These are phyloP conservation scores for Didymella lethalis DNA, from an alignment of 2,329 filamentous ascomycete species.

Conservation along the genomic window DNA sequence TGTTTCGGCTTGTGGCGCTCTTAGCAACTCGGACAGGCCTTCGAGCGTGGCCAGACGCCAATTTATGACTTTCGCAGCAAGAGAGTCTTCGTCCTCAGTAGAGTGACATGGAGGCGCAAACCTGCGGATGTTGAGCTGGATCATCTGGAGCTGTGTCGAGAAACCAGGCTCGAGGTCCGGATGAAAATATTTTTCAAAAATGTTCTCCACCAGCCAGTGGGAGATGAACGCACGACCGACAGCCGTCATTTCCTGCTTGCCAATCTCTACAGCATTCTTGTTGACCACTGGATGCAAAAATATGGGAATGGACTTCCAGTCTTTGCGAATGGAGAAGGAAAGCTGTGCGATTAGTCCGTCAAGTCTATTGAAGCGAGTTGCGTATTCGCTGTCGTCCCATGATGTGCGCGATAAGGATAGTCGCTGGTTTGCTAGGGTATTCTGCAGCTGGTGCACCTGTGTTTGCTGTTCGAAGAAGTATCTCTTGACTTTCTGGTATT, in stretches of 20 bases:
- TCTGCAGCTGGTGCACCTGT: slow-evolving; percentile 93
- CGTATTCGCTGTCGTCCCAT: slow-evolving; percentile 94
- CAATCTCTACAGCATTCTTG: slow-evolving; percentile 81
- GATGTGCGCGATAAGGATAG: slow-evolving; percentile 93
- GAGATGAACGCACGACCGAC: slow-evolving; percentile 89
- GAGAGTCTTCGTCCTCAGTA: slow-evolving; percentile 86
- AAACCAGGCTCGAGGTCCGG: slow-evolving; percentile 80
- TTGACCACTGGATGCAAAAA: slow-evolving; percentile 86
- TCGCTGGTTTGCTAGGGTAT: slow-evolving; percentile 95
- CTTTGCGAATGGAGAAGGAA: slow-evolving; percentile 94
- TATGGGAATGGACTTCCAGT: slow-evolving; percentile 81
- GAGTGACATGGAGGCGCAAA: slow-evolving; percentile 77
- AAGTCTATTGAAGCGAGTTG: slow-evolving; percentile 84
- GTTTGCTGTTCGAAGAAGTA: slow-evolving; percentile 93
- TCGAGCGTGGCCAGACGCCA: slow-evolving; percentile 96
- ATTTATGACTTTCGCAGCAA: slow-evolving; percentile 84
- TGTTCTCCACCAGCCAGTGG: slow-evolving; percentile 87
- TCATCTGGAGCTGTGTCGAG: slow-evolving; percentile 80
- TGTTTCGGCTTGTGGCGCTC: slow-evolving; percentile 69
- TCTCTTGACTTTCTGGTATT: slow-evolving; percentile 98
- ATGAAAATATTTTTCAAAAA: slow-evolving; percentile 93
- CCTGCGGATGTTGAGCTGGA: slow-evolving; percentile 86
- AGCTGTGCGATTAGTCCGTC: slow-evolving; percentile 95
- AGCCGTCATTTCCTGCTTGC: slow-evolving; percentile 97
- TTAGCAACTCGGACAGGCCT: slow-evolving; percentile 77